phyloP scores from a whole-genome alignment of 2,329 filamentous ascomycete genomes.

The Epichloe glyceriae region DNA sequence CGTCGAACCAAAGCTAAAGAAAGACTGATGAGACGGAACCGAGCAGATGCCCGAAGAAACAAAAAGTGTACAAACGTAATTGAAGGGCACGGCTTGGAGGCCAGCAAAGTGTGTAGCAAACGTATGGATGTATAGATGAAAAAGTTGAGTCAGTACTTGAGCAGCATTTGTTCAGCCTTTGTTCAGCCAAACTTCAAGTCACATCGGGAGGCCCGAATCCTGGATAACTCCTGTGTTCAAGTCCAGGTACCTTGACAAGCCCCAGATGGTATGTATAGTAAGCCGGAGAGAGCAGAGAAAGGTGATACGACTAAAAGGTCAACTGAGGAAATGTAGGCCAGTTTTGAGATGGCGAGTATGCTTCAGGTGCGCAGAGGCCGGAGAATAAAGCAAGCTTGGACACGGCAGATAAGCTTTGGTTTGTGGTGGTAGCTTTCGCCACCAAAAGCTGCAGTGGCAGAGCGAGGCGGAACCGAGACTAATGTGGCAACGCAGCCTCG shows the following conservation, averaged over 20 bases:
- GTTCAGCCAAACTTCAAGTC: not conserved
- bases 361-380: not conserved
- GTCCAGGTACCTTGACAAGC: not conserved
- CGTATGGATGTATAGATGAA: not conserved
- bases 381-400: not conserved
- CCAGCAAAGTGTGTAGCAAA: not conserved
- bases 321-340: not conserved
- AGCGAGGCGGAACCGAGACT: not conserved
- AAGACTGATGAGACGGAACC: not conserved
- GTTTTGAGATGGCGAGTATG: not conserved
- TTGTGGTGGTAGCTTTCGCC: not conserved
- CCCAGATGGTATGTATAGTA: not conserved
- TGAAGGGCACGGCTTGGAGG: not conserved
- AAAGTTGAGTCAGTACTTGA: not conserved
- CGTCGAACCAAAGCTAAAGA: not conserved
- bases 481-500: not conserved
- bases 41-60: no score
- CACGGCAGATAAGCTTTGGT: constrained; percentile 1
- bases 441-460: not conserved
- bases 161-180: not conserved
- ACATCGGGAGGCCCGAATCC: not conserved
- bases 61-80: not conserved
- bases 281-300: not conserved
- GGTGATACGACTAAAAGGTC: not conserved
- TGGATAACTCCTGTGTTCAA: not conserved